Evolutionary conservation across 2,329 filamentous ascomycete species (phyloP), one percentile per base, ranked within the genome.

Genomic region (Penicillium frequentans): DNA sequence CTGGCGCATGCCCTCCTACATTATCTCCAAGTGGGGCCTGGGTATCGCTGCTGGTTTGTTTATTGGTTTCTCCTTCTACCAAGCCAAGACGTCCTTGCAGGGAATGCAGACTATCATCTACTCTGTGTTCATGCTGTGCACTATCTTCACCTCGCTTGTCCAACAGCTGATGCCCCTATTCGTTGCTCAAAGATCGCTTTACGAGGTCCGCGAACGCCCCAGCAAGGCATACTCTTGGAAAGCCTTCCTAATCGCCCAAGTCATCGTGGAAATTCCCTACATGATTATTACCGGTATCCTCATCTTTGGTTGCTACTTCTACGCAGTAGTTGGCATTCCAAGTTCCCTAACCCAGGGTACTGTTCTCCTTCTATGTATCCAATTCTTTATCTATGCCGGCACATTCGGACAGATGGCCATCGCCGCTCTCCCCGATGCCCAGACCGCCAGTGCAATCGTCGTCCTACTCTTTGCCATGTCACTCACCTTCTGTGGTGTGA

Each of bases 41-140:
- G 91, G 88, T 70, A 77, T 83, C 16, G 76, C 67, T 21, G 66
- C 70, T 61, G 82, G 86, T 10, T 81, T 95, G 11, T 95, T 95
- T 73, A 90, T 95, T 68, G 90, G 90, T 37, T 91, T 93, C 74
- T 87, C 88, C 59, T 92, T 93, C 77, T 90, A 84, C 81, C 81
- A 84, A 35, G 86, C 89, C 1, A 83, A 85, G 39, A 87, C 89
- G 73, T 86, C 85, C 7, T 83, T 87, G 42, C 90, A 91, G 72
- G 91, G 90, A 58, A 79, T 95, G 21, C 89, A 93, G 75, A 93
- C 93, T 73, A 88, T 92, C 68, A 89, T 93, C 83, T 95, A 93
- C 70, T 84, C 86, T 65, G 87, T 95, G 64, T 96, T 95, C 83
- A 88, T 93, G 81, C 76, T 93, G 42, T 79, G 88, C 27, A 91